Evolutionary conservation across 306 rosid species (phyloP), one percentile per base, ranked within the genome.

Genomic region (Cucurbita argyrosperma): DNA sequence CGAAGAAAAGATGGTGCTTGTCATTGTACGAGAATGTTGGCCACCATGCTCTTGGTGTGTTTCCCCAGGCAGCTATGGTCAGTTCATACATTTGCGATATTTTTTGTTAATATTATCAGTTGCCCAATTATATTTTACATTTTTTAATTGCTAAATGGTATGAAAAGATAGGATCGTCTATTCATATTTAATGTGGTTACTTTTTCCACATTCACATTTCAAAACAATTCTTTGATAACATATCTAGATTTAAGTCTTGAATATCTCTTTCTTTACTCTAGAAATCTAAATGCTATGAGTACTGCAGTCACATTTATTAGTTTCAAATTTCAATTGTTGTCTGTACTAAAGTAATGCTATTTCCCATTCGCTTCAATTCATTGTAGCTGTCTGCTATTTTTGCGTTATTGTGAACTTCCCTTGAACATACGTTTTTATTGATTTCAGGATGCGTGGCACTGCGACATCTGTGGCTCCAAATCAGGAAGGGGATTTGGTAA

Each of bases 401-500:
- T 15, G 64, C 15, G 35, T 6, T 53, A 5, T 37, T 55, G 65
- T 38, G 6, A 54, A 55, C 39, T 72, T 10, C 10, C 8, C 10
- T 15, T 7, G 14, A 56, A 43, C 3, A 26, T 42, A 18, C 45
- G 30, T 42, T n/a, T 18, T 15, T 75, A 30, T 61, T 75, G 45
- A 51, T 39, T 45, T 71, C 83, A 95, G 99, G 96, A 88, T 85
- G 93, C 96, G 19, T 95, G 99, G 97, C 99, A 88, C 7, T 95
- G 99, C 38, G 99, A 88, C 80, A 83, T 95, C 57, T 95, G 99
- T 50, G 93, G 92, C 62, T 85, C 93, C 40, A 95, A 91, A 87
- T 95, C 99, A 77, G 99, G 99, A 85, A 85, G 89, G 86, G 99
- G 99, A 46, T 95, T 95, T 83, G 96, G 99, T 95, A 85, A 87